Conservation (phyloP, 169 alveolate genomes). For the Plasmodium malariae region DNA sequence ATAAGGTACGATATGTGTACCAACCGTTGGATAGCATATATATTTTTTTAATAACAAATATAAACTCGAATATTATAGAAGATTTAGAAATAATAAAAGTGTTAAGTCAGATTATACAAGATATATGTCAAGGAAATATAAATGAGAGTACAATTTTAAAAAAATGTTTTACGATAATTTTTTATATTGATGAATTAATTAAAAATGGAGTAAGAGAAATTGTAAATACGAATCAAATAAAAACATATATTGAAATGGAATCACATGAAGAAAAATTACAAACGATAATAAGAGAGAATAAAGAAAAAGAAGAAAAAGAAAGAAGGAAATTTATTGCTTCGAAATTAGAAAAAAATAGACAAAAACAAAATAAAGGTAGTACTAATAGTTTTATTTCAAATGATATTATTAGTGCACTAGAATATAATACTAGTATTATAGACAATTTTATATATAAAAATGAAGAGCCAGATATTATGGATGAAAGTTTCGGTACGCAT, state of each 20-base stretch:
- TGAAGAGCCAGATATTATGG: conserved; percentile 41
- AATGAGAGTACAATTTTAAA: conserved; percentile 82
- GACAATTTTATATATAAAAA: conserved; percentile 43
- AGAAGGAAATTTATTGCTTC: conserved; percentile 91
- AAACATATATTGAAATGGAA: conserved; percentile 86
- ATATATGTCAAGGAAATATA: conserved; percentile 77
- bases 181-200: conserved; percentile 86
- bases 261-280: conserved; percentile 87
- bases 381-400: conserved; percentile 46
- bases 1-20: conserved; percentile 84
- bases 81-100: conserved; percentile 84
- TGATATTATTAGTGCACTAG: conserved; percentile 29
- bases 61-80: conserved; percentile 85
- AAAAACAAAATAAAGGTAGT: conserved; percentile 74
- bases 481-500: conserved; percentile 43
- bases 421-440: conserved; percentile 27
- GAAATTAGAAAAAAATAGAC: conserved; percentile 91
- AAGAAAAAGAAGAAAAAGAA: conserved; percentile 92
- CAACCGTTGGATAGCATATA: conserved; percentile 85
- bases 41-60: conserved; percentile 86
- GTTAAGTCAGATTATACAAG: conserved; percentile 85
- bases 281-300: conserved; percentile 79
- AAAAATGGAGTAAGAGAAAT: conserved; percentile 83
- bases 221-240: conserved; percentile 82
- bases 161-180: conserved; percentile 83